Conservation (phyloP, 2,329 filamentous ascomycete genomes). For the Verticillium zaregamsianum region DNA sequence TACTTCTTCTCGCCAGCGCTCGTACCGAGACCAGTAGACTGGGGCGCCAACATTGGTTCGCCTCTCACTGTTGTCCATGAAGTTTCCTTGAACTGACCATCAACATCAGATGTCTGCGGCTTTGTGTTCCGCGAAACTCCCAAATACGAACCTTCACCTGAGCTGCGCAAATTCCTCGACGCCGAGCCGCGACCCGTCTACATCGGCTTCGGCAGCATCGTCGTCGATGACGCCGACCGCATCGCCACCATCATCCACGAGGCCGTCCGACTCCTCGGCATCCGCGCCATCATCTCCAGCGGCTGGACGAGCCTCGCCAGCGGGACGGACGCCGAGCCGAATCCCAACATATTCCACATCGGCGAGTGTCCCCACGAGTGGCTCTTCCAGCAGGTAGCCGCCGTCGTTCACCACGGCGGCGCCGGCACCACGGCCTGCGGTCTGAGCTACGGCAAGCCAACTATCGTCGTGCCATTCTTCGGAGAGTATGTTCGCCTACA, state of each 20-base stretch:
- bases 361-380: conserved; percentile 12
- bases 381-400: conserved; percentile 10
- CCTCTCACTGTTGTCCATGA: too few species aligned
- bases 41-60: conserved; percentile 52
- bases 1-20: conserved; percentile 73
- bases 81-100: conserved; percentile 13
- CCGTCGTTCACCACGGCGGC: conserved; percentile 10
- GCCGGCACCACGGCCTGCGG: conserved; percentile 10
- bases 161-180: conserved; percentile 51
- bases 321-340: conserved; percentile 5
- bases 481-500: conserved; percentile 5
- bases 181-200: conserved; percentile 43
- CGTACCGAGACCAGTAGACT: conserved; percentile 63
- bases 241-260: conserved; percentile 9
- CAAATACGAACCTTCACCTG: conserved; percentile 48
- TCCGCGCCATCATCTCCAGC: conserved; percentile 10
- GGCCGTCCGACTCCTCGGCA: conserved; percentile 4
- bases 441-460: conserved; percentile 7
- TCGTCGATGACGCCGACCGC: conserved; percentile 1
- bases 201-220: conserved; percentile 9
- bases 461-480: conserved; percentile 10
- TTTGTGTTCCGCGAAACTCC: conserved; percentile 60
- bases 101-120: conserved; percentile 48
- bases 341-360: conserved; percentile 6
- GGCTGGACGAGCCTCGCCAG: conserved; percentile 9